Conservation (phyloP, 169 alveolate species). For the Sarcocystis neurona region DNA sequence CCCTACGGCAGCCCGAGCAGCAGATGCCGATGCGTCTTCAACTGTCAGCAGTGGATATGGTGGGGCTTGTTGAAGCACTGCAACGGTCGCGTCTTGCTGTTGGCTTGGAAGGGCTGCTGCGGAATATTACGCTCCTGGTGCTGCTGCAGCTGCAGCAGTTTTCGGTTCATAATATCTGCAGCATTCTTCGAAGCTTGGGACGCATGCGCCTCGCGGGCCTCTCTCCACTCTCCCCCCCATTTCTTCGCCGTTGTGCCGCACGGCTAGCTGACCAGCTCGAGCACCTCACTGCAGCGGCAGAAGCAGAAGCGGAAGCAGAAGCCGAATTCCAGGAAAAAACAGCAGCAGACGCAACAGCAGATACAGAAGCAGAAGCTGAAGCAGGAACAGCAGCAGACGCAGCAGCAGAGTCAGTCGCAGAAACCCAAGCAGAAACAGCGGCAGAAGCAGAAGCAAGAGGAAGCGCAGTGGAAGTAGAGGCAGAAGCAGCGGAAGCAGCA, state of each 20-base stretch:
- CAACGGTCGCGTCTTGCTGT: not conserved
- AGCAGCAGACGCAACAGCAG: no score
- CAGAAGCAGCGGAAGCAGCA: no score
- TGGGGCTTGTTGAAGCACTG: not conserved
- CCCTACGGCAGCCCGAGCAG: no score
- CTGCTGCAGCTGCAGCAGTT: conserved; percentile 3
- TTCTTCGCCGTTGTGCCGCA: not conserved
- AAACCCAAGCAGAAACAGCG: no score
- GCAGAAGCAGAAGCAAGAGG: no score
- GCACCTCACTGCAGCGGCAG: no score
- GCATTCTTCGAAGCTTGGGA: not conserved
- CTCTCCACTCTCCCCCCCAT: conserved; percentile 4
- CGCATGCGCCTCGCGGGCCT: not conserved
- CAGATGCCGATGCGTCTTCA: not conserved
- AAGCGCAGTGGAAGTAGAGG: no score
- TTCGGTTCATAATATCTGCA: not conserved
- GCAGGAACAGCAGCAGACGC: no score
- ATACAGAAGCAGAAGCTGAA: no score
- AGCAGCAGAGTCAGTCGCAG: no score
- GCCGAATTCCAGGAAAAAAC: no score
- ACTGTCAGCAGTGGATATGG: not conserved
- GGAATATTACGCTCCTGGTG: not conserved
- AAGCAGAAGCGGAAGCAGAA: no score
- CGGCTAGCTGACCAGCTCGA: not conserved
- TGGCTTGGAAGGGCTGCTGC: not conserved